phyloP scores from a whole-genome alignment of 2,329 filamentous ascomycete genomes.

The Monosporascus sp. region DNA sequence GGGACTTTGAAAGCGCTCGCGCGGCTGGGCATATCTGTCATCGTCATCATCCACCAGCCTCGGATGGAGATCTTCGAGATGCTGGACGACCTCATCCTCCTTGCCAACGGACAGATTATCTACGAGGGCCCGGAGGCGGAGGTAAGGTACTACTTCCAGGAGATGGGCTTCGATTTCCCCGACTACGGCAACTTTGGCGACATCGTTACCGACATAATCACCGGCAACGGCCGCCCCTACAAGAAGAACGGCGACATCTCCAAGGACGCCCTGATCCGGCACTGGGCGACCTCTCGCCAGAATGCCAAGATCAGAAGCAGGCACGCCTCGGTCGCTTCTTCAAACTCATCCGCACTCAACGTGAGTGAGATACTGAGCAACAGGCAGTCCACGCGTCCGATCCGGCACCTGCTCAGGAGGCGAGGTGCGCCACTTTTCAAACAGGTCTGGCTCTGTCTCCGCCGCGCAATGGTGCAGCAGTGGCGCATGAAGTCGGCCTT shows the following conservation, averaged over 20 bases:
- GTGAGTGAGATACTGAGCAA: constrained; percentile 23
- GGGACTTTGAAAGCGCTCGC: constrained; percentile 47
- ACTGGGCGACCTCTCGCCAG: constrained; percentile 36
- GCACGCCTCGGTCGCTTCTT: constrained; percentile 20
- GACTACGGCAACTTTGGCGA: constrained; percentile 49
- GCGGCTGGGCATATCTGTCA: constrained; percentile 49
- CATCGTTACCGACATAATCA: constrained; percentile 56
- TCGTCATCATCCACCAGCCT: constrained; percentile 56
- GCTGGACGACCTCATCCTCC: constrained; percentile 50
- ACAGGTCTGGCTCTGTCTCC: constrained; percentile 48
- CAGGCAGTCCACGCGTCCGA: constrained; percentile 5
- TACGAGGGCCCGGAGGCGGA: constrained; percentile 44
- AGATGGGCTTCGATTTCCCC: constrained; percentile 46
- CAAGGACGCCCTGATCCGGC: constrained; percentile 41
- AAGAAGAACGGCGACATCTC: constrained; percentile 40
- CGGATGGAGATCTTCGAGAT: constrained; percentile 52
- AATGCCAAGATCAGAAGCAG: constrained; percentile 15
- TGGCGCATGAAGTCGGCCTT: constrained; percentile 45
- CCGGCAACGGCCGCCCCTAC: constrained; percentile 49
- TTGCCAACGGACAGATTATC: constrained; percentile 48
- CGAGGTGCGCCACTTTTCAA: constrained; percentile 42
- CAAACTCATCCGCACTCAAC: constrained; percentile 31
- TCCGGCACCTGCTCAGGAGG: constrained; percentile 40
- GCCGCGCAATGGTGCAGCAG: constrained; percentile 51
- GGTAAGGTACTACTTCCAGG: constrained; percentile 44